phyloP scores from a whole-genome alignment of 2,329 filamentous ascomycete species.

The Colletotrichum eremochloae region DNA sequence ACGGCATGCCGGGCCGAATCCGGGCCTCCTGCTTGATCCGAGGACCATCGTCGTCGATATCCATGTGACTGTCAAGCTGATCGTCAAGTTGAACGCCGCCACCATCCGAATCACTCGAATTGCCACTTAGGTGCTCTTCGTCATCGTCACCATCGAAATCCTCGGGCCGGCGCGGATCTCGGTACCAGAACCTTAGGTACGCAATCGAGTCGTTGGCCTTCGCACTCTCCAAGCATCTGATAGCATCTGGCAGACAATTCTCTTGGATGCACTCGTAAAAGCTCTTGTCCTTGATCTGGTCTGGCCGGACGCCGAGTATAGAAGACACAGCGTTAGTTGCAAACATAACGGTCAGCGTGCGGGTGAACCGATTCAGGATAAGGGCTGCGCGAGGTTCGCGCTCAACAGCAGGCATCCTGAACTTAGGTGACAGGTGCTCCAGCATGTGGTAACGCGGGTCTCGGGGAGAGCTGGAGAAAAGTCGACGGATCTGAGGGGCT shows the following conservation, averaged over 20 bases:
- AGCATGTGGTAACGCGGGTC: constrained; percentile 93
- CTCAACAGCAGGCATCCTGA: constrained; percentile 72
- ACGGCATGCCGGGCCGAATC: constrained; percentile 27
- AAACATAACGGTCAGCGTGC: constrained; percentile 87
- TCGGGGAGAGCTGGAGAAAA: constrained; percentile 84
- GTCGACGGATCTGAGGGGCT: constrained; percentile 81
- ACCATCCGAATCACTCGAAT: constrained; percentile 57
- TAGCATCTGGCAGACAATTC: constrained; percentile 80
- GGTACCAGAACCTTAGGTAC: constrained; percentile 87
- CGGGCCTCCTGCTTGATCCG: constrained; percentile 55
- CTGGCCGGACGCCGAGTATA: constrained; percentile 80
- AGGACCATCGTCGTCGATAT: constrained; percentile 53
- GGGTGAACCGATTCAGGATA: constrained; percentile 88
- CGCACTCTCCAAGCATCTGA: constrained; percentile 84
- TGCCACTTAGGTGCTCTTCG: constrained; percentile 53
- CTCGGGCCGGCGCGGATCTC: constrained; percentile 75
- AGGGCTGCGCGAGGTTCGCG: constrained; percentile 87
- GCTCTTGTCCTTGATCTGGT: constrained; percentile 79
- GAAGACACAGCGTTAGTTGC: constrained; percentile 81
- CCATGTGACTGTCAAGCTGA: constrained; percentile 58
- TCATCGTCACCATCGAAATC: constrained; percentile 60
- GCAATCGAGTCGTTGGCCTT: constrained; percentile 94
- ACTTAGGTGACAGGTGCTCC: constrained; percentile 86
- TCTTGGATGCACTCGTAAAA: constrained; percentile 91
- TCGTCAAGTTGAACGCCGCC: constrained; percentile 61